Conservation (phyloP, 208 protist species). For the Tritrichomonas musculus region DNA sequence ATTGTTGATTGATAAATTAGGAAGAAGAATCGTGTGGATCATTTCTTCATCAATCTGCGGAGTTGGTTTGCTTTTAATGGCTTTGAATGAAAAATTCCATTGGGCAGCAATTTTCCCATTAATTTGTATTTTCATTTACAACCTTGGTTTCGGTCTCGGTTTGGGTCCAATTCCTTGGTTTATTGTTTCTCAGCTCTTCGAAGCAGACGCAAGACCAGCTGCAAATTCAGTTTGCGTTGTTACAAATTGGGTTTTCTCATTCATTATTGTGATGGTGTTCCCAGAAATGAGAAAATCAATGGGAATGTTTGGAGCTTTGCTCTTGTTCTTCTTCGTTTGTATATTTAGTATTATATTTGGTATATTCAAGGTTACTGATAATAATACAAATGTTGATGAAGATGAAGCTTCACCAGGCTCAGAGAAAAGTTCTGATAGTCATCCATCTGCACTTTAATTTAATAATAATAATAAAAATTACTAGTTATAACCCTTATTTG, state of each 20-base stretch:
- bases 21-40: neutral
- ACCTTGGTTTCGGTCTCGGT: conserved; percentile 5
- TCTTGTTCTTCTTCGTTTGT: too few species aligned
- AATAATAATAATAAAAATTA: too few species aligned
- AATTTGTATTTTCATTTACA: neutral
- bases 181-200: conserved; percentile 11
- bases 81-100: neutral
- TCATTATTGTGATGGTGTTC: neutral
- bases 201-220: neutral
- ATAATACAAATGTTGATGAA: too few species aligned
- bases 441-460: too few species aligned
- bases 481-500: too few species aligned
- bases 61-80: neutral
- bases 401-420: too few species aligned
- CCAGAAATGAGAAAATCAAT: neutral
- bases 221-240: neutral
- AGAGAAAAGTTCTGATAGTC: too few species aligned
- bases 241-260: conserved; percentile 14
- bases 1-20: neutral
- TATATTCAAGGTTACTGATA: too few species aligned
- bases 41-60: neutral
- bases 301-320: neutral
- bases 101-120: neutral
- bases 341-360: too few species aligned
- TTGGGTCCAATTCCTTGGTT: conserved; percentile 35